Evolutionary conservation across 2,329 filamentous ascomycete genomes (phyloP).

Genomic region (Pezicula rhizophila): DNA sequence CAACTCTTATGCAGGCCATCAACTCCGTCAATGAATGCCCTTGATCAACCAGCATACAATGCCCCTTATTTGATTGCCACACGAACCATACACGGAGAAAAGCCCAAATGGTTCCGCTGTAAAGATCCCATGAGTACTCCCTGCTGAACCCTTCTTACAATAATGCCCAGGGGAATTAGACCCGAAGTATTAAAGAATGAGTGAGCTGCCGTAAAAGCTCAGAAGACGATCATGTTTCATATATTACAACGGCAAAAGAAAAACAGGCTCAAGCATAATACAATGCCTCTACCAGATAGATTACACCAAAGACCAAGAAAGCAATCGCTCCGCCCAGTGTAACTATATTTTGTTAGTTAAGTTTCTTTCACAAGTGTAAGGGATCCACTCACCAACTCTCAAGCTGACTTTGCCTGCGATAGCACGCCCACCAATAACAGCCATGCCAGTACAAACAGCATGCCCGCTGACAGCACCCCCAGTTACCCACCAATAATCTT

Average conservation of each 20-base stretch:
- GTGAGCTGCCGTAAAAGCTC: background rate
- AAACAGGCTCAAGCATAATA: slow-evolving; percentile 37
- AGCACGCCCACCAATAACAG: slow-evolving; percentile 85
- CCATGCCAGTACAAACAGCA: slow-evolving; percentile 81
- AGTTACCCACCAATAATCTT: slow-evolving; percentile 99
- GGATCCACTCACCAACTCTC: slow-evolving; percentile 78
- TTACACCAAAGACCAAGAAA: slow-evolving; percentile 85
- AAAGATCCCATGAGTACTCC: no score
- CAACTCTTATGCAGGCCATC: no score
- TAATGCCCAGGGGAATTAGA: no score
- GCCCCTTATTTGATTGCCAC: no score
- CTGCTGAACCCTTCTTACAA: no score
- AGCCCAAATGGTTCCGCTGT: no score
- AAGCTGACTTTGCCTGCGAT: slow-evolving; percentile 92
- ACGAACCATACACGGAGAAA: no score
- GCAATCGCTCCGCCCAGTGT: slow-evolving; percentile 86
- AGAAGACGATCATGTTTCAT: background rate
- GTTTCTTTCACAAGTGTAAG: slow-evolving; percentile 8
- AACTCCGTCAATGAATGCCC: no score
- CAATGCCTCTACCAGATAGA: slow-evolving; percentile 81
- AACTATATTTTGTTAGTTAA: slow-evolving; percentile 48
- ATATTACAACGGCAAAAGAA: background rate
- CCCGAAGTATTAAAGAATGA: background rate
- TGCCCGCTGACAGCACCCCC: slow-evolving; percentile 82
- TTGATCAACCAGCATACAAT: no score